A percentile compares a stretch with the other conserved stretches of the same genome.
phyloP scores from a whole-genome alignment of 2,329 filamentous ascomycete species.

The Cadophora luteo-olivacea region DNA sequence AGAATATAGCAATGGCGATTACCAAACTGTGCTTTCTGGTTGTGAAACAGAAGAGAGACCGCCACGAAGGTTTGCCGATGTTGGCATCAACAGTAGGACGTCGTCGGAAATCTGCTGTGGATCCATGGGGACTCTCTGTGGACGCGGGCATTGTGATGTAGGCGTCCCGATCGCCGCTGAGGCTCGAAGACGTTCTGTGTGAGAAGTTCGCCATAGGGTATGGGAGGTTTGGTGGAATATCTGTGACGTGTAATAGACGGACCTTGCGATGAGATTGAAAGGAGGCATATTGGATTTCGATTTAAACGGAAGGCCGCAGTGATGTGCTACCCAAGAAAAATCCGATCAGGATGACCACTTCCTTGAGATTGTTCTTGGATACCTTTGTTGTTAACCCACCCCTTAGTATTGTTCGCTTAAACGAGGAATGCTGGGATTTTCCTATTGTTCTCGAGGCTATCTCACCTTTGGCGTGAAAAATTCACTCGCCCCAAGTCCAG shows the following conservation, averaged over 20 bases:
- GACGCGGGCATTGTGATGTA: constrained; percentile 17
- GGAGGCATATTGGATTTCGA: neutral
- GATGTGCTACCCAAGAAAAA: constrained; percentile 11
- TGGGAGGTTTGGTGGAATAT: neutral
- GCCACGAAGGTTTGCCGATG: constrained; percentile 35
- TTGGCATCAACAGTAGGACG: constrained; percentile 2
- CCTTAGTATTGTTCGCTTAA: constrained; percentile 28
- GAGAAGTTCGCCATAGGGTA: constrained; percentile 11
- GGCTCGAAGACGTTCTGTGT: constrained; percentile 20
- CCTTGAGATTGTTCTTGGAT: constrained; percentile 17
- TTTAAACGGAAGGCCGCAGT: neutral
- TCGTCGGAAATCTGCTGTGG: constrained; percentile 18
- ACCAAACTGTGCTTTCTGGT: constrained; percentile 62
- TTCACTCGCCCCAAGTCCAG: too few species aligned
- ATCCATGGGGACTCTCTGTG: neutral
- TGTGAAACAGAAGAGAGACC: constrained; percentile 73
- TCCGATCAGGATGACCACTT: constrained; percentile 6
- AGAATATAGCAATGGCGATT: constrained; percentile 59
- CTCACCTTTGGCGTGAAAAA: neutral
- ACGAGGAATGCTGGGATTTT: constrained; percentile 24
- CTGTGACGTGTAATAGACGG: neutral
- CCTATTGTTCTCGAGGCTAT: constrained; percentile 11
- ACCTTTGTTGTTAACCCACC: constrained; percentile 5
- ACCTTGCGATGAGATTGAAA: neutral
- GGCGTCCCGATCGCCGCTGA: constrained; percentile 15